These are phyloP conservation scores for Murraya paniculata DNA, from an alignment of 345 rosid genomes.

Conservation along the genomic window DNA sequence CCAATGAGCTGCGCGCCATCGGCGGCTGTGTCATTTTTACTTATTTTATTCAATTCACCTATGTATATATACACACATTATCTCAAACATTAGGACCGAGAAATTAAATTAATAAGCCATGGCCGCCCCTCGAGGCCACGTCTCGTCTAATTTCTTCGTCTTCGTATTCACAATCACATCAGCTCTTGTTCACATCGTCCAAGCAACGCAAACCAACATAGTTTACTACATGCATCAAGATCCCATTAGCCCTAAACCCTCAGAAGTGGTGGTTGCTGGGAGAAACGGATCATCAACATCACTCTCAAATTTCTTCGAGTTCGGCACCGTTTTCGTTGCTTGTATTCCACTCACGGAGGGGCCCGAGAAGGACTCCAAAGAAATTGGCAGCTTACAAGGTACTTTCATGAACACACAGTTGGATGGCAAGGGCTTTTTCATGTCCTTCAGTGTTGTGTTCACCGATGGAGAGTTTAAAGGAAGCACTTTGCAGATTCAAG, in stretches of 20 bases:
- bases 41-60: not conserved
- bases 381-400: conserved; percentile 45
- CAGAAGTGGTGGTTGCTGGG: conserved; percentile 32
- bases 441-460: conserved; percentile 37
- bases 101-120: not conserved
- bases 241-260: conserved; percentile 25
- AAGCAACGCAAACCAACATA: conserved; percentile 29
- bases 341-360: conserved; percentile 45
- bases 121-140: conserved; percentile 18
- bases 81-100: not conserved
- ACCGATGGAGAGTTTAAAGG: conserved; percentile 36
- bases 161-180: conserved; percentile 8
- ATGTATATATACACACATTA: not conserved
- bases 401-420: conserved; percentile 38
- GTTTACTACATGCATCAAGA: conserved; percentile 38
- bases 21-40: too few relatives aligned
- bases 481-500: conserved; percentile 43
- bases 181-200: conserved; percentile 24
- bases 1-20: too few relatives aligned
- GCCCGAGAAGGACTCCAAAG: conserved; percentile 32
- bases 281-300: conserved; percentile 15
- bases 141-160: conserved; percentile 28
- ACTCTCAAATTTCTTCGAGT: conserved; percentile 21
- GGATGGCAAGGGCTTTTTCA: conserved; percentile 39
- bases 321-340: conserved; percentile 35